Conservation (phyloP, 2,329 filamentous ascomycete species). For the Diaporthe batatas region DNA sequence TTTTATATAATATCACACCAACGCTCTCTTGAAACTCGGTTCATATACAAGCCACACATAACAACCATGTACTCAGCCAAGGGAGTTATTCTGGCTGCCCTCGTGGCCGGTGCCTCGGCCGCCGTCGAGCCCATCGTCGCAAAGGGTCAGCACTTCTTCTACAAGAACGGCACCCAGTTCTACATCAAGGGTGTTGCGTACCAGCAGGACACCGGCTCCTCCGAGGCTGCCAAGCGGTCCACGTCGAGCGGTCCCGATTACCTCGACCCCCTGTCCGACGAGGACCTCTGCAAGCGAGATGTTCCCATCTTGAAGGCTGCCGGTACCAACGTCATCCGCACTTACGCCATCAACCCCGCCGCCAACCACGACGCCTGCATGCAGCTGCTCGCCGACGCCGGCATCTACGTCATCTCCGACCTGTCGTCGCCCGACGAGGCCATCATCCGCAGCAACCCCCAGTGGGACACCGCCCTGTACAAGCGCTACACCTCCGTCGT, state of each 20-base stretch:
- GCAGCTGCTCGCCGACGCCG: slow-evolving; percentile 82
- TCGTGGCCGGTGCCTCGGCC: slow-evolving; percentile 37
- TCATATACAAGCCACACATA: not conserved
- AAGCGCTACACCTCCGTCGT: slow-evolving; percentile 86
- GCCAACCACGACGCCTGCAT: slow-evolving; percentile 87
- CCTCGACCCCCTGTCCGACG: slow-evolving; percentile 85
- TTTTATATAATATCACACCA: slow-evolving; percentile 23
- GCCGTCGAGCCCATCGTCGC: slow-evolving; percentile 41
- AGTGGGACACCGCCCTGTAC: slow-evolving; percentile 85
- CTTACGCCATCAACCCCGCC: slow-evolving; percentile 90
- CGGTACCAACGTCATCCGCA: slow-evolving; percentile 92
- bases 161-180: slow-evolving; percentile 76
- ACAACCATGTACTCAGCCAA: slow-evolving; percentile 40
- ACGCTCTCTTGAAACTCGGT: slow-evolving; percentile 29
- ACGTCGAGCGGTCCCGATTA: slow-evolving; percentile 67
- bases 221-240: slow-evolving; percentile 59
- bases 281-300: slow-evolving; percentile 81
- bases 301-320: slow-evolving; percentile 84
- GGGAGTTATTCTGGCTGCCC: slow-evolving; percentile 39
- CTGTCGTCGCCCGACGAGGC: slow-evolving; percentile 84
- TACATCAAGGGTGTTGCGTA: slow-evolving; percentile 96
- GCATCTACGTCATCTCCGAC: slow-evolving; percentile 96
- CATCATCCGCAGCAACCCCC: slow-evolving; percentile 84
- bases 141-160: slow-evolving; percentile 74
- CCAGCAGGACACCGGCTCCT: slow-evolving; percentile 78